Conservation (phyloP, 352 stramenopile genomes). For the Peronospora belbahrii region DNA sequence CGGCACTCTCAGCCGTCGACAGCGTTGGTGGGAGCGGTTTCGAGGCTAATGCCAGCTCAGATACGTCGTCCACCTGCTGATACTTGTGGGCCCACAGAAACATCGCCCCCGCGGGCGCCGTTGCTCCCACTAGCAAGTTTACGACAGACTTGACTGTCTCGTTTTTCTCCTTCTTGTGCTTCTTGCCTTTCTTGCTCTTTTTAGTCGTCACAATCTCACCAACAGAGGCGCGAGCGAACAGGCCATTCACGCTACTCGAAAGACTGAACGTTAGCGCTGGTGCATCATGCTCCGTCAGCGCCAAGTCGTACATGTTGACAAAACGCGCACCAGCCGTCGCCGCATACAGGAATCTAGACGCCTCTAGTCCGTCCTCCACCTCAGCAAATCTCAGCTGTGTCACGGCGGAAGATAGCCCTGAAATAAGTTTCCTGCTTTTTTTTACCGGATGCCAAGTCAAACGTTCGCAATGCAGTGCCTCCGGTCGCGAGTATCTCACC, state of each 20-base stretch:
- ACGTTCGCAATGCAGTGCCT: conserved; percentile 57
- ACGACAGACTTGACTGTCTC: conserved; percentile 16
- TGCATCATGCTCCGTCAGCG: conserved; percentile 48
- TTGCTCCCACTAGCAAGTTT: conserved; percentile 51
- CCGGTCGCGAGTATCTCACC: conserved; percentile 61
- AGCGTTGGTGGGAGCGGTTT: conserved; percentile 57
- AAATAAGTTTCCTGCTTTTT: conserved; percentile 70
- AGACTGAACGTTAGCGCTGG: conserved; percentile 70
- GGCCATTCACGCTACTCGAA: conserved; percentile 40
- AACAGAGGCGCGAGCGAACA: conserved; percentile 36
- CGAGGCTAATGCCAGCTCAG: conserved; percentile 34
- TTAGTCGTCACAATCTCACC: conserved; percentile 28
- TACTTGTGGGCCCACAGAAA: conserved; percentile 75
- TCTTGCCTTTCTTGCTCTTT: conserved; percentile 41
- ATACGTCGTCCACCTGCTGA: conserved; percentile 26
- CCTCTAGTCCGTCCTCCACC: conserved; percentile 14
- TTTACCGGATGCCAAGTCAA: conserved; percentile 71
- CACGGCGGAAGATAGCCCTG: conserved; percentile 63
- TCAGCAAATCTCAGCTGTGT: conserved; percentile 61
- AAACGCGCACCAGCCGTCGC: conserved; percentile 67
- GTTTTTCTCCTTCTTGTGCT: conserved; percentile 27
- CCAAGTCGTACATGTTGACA: conserved; percentile 80
- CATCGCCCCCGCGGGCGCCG: conserved; percentile 51
- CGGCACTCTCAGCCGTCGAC: conserved; percentile 26
- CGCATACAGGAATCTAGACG: conserved; percentile 63